Percentiles rank a stretch among this genome's conserved stretches.
Evolutionary conservation across 2,329 filamentous ascomycete genomes (phyloP).

Genomic region (Fusarium sp.): DNA sequence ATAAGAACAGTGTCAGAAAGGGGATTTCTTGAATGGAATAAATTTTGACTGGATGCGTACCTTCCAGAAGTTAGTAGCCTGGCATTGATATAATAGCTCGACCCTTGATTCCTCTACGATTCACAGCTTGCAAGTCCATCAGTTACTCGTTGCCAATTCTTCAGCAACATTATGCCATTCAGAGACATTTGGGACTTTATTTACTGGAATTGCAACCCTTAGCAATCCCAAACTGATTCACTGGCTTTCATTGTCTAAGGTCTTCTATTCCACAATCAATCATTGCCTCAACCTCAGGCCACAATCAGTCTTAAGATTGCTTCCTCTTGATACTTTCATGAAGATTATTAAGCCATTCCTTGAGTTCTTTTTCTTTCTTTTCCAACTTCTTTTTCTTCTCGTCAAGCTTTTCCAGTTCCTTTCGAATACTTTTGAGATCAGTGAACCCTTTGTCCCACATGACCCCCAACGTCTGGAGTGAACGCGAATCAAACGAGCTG

Average conservation of each 20-base stretch:
- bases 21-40: fast-evolving
- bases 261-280: no score
- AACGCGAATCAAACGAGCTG: no score
- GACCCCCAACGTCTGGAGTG: background rate
- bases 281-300: no score
- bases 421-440: background rate
- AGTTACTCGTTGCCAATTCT: fast-evolving
- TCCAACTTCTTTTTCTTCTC: background rate
- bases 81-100: background rate
- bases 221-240: no score
- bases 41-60: background rate
- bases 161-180: fast-evolving
- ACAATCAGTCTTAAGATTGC: background rate
- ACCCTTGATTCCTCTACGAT: fast-evolving
- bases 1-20: no score
- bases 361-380: background rate
- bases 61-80: fast-evolving
- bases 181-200: no score
- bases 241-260: no score
- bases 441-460: background rate
- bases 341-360: background rate
- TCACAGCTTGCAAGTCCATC: background rate
- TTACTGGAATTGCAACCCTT: no score
- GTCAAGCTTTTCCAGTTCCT: background rate
- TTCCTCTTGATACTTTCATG: background rate